Evolutionary conservation across 78 protist species (phyloP).

Genomic region (Mastigamoeba balamuthi): DNA sequence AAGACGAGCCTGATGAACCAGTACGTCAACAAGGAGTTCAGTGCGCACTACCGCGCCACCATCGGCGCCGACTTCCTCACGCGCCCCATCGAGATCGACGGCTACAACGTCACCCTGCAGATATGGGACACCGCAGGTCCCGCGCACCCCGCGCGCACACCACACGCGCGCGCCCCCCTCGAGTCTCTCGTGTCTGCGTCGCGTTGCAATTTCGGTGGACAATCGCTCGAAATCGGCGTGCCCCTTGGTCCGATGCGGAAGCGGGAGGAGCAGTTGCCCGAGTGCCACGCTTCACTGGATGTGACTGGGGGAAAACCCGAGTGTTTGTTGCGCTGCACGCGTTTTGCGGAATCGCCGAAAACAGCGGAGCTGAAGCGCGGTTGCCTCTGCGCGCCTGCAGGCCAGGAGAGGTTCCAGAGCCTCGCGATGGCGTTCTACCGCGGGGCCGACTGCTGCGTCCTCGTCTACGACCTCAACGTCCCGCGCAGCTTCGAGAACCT

Average conservation of each 20-base stretch:
- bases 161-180: neutral
- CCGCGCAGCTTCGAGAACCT: slow-evolving; percentile 54
- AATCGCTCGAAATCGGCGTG: no score
- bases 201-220: no score
- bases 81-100: neutral
- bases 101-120: neutral
- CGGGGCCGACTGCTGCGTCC: slow-evolving; percentile 51
- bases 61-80: slow-evolving; percentile 18
- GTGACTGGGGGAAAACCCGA: no score
- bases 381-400: neutral
- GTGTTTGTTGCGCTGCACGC: no score
- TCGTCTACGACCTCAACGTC: slow-evolving; percentile 61
- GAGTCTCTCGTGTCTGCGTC: slow-evolving; percentile 4
- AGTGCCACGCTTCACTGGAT: no score
- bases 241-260: slow-evolving; percentile 8
- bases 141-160: neutral
- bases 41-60: neutral
- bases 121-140: neutral
- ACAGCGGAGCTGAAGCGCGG: neutral
- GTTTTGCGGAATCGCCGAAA: neutral
- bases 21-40: slow-evolving; percentile 1
- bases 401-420: slow-evolving; percentile 4
- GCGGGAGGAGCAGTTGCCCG: neutral
- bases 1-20: slow-evolving; percentile 8
- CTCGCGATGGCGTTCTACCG: neutral